phyloP scores from a whole-genome alignment of 352 stramenopile genomes.

The Pythium brachiatum region DNA sequence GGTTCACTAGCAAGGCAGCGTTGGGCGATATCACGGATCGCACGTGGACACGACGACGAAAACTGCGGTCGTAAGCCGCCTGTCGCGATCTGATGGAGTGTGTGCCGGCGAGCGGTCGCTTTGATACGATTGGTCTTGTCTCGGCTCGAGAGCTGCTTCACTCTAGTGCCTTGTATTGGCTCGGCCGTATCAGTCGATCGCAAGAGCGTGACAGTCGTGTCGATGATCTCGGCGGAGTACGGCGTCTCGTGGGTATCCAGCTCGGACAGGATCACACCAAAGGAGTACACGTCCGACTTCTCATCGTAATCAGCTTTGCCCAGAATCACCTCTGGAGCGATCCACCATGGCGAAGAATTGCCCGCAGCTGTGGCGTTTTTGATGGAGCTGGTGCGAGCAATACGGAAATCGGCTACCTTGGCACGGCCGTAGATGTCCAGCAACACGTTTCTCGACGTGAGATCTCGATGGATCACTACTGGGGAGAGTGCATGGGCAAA shows the following conservation, averaged over 20 bases:
- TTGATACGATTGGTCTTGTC: conserved; percentile 1
- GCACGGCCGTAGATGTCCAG: conserved; percentile 5
- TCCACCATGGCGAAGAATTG: conserved; percentile 8
- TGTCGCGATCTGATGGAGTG: conserved; percentile 10
- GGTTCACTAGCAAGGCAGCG: conserved; percentile 2
- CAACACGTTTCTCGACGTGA: conserved; percentile 17
- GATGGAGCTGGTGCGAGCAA: neutral
- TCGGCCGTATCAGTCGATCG: neutral
- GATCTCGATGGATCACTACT: conserved; percentile 9
- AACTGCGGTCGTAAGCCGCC: conserved; percentile 8
- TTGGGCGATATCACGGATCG: conserved; percentile 9
- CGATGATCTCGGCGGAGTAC: conserved; percentile 3
- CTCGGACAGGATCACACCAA: conserved; percentile 3
- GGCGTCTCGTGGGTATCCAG: neutral
- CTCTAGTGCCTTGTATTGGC: neutral
- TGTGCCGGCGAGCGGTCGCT: neutral
- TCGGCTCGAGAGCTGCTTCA: neutral
- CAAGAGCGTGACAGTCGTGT: conserved; percentile 3
- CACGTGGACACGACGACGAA: conserved; percentile 2
- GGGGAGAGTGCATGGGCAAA: conserved; percentile 11
- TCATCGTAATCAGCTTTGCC: conserved; percentile 8
- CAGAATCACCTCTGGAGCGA: conserved; percentile 8
- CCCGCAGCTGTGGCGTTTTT: neutral
- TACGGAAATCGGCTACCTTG: conserved; percentile 9
- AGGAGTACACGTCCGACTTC: conserved; percentile 14